These are phyloP conservation scores for Paramarasmius palmivorus DNA, from an alignment of 1,284 basidiomycete genomes.

Conservation along the genomic window DNA sequence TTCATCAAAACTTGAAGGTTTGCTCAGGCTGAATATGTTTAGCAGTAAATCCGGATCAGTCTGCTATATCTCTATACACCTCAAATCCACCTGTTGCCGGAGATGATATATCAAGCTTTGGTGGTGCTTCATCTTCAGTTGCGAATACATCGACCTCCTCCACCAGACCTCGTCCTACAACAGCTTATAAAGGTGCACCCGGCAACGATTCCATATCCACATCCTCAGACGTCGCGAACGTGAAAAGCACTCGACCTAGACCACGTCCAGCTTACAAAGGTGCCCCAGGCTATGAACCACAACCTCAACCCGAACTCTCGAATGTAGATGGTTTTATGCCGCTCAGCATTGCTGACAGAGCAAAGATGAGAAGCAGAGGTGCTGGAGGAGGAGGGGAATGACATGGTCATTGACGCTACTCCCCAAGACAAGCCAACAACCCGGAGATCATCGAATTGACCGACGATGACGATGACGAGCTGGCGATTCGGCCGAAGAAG, in stretches of 20 bases:
- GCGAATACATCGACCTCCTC: neutral
- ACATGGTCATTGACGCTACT: too few species aligned
- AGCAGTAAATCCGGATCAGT: neutral
- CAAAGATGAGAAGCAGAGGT: neutral
- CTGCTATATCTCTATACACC: neutral
- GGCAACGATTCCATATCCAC: too few species aligned
- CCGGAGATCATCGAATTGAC: neutral
- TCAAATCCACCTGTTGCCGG: neutral
- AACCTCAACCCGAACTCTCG: neutral
- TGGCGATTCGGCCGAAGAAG: neutral
- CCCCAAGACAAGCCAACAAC: neutral
- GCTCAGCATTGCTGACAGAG: neutral
- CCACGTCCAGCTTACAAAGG: constrained; percentile 1
- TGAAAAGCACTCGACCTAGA: neutral
- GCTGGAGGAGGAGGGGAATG: neutral
- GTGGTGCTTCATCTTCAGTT: neutral
- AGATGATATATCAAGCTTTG: neutral
- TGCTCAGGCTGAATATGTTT: too few species aligned
- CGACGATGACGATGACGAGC: neutral
- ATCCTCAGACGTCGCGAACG: too few species aligned
- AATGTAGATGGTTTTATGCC: neutral
- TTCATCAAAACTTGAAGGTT: too few species aligned
- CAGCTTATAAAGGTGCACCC: too few species aligned
- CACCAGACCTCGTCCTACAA: neutral
- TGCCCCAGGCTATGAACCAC: neutral